Evolutionary conservation across 768 basidiomycete genomes (phyloP), one percentile per base, ranked within the genome.

Genomic region (Leccinellum albellum): DNA sequence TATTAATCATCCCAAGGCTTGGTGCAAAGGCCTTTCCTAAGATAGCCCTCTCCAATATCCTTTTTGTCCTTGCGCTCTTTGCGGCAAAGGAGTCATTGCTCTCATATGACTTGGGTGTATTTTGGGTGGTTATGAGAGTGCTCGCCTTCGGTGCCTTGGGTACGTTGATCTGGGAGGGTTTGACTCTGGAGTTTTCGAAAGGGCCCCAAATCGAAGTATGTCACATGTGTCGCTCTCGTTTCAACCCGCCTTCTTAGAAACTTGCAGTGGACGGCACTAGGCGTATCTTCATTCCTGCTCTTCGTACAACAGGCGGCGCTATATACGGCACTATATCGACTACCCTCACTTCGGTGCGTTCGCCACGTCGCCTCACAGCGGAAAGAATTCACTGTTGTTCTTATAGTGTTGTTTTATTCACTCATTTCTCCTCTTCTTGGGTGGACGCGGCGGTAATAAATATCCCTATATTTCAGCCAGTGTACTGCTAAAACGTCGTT

Each of bases 81-180:
- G 79, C 83, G 6, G 78, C 82, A 50, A 89, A 88, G 73, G 86
- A 85, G 63, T 82, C 83, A 75, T 71, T 91, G 7, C 72, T 91
- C 48, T 76, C 82, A 17, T 79, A 80, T 37, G 85, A 89, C 68
- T 81, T 86, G 21, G 85, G 86, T 7, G 80, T 87, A 9, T 86
- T 90, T 65, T 91, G 89, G 90, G 76, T 89, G 14, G 76, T 87
- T 32, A 85, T 91, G 75, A 76, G 88, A 59, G 79, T 89, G 50
- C 75, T 91, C 52, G 87, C 86, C 3, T 83, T 84, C 61, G 87
- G 83, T n/a, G 86, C 82, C n/a, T 64, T 89, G 53, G 84, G 82
- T 20, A 79, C 83, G 44, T 61, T 88, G 46, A 70, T 82, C 20
- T 85, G 87, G 85, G 84, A 85, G 59, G 78, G 73, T 1, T 58